Percentiles rank a stretch among this genome's conserved stretches.
These are phyloP conservation scores for Erodium trifolium DNA, from an alignment of 441 rosid genomes.

Conservation along the genomic window DNA sequence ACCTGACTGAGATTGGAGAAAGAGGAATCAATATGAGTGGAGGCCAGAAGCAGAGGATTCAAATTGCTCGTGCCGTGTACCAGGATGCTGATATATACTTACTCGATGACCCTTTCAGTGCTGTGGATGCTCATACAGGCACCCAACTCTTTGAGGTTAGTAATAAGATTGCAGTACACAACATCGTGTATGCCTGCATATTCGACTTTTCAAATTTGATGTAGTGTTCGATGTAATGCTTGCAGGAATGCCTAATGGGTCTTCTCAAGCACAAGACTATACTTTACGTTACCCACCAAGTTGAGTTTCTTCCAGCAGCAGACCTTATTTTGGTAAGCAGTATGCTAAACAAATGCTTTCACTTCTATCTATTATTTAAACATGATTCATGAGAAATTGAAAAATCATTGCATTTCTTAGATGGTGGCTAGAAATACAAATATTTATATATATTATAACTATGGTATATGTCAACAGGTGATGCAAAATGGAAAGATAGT, in stretches of 20 bases:
- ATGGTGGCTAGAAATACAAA: background rate
- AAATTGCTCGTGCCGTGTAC: slow-evolving; percentile 91
- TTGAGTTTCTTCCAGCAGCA: slow-evolving; percentile 95
- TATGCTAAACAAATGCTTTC: background rate
- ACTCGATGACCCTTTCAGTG: slow-evolving; percentile 96
- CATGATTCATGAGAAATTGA: background rate
- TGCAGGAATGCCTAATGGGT: slow-evolving; percentile 92
- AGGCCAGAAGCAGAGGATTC: slow-evolving; percentile 97
- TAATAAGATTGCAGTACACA: background rate
- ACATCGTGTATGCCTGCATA: background rate
- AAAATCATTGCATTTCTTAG: background rate
- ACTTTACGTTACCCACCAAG: slow-evolving; percentile 95
- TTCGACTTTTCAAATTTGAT: background rate
- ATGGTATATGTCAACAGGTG: slow-evolving; percentile 42
- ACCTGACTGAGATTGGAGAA: slow-evolving; percentile 91
- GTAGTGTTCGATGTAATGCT: slow-evolving; percentile 1
- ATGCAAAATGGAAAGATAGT: slow-evolving; percentile 88
- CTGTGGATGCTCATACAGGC: slow-evolving; percentile 98
- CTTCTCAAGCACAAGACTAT: slow-evolving; percentile 69
- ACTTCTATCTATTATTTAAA: background rate
- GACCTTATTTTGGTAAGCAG: slow-evolving; percentile 83
- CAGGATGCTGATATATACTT: slow-evolving; percentile 90
- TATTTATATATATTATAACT: background rate
- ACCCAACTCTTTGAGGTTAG: slow-evolving; percentile 73
- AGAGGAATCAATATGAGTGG: slow-evolving; percentile 99